Evolutionary conservation across 176 grass and related monocot species (phyloP).

Genomic region (Avena sativa): DNA sequence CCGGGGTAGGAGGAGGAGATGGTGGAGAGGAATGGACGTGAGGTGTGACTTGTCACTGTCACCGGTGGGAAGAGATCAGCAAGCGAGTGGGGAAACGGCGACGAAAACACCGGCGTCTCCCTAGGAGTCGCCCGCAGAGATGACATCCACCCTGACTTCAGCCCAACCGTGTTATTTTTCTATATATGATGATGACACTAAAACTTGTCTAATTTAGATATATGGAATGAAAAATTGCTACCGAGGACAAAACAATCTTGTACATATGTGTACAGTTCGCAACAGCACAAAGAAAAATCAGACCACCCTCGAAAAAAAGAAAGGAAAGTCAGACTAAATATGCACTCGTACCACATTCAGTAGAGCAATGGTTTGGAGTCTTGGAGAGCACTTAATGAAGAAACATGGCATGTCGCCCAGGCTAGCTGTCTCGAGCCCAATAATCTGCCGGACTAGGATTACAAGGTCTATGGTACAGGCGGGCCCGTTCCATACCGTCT

Average conservation of each 20-base stretch:
- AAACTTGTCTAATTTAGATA: neutral
- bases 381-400: conserved; percentile 14
- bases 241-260: neutral
- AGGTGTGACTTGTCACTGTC: too few relatives aligned
- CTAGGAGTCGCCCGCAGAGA: too few relatives aligned
- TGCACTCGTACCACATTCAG: neutral
- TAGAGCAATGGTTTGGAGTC: neutral
- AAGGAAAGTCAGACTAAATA: neutral
- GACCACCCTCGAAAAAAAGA: too few relatives aligned
- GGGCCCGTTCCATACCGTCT: neutral
- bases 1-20: too few relatives aligned
- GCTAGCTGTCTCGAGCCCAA: conserved; percentile 22
- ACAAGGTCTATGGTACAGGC: neutral
- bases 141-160: too few relatives aligned
- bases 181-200: neutral
- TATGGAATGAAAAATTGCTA: neutral
- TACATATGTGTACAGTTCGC: neutral
- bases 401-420: conserved; percentile 53
- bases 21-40: too few relatives aligned
- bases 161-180: neutral
- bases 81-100: too few relatives aligned
- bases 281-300: neutral
- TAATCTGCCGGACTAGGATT: conserved; percentile 11
- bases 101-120: too few relatives aligned
- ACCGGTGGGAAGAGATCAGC: too few relatives aligned